phyloP scores from a whole-genome alignment of 2,329 filamentous ascomycete genomes.

The Raffaelea arxii region DNA sequence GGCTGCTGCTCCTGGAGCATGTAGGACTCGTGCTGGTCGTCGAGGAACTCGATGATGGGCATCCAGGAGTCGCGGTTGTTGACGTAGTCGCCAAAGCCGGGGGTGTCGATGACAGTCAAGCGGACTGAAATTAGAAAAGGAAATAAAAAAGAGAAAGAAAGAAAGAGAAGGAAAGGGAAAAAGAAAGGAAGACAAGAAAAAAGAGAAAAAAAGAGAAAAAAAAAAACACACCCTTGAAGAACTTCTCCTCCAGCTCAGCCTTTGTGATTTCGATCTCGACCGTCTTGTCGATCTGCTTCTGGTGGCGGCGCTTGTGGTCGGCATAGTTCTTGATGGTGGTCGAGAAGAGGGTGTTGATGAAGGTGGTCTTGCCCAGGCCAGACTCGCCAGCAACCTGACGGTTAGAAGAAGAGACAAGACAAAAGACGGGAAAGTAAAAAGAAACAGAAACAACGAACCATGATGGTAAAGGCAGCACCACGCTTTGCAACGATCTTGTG shows the following conservation, averaged over 20 bases:
- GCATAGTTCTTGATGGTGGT: slow-evolving; percentile 99
- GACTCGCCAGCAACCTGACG: slow-evolving; percentile 91
- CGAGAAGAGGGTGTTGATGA: slow-evolving; percentile 99
- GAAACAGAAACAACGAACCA: slow-evolving; percentile 52
- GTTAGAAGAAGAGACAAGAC: neutral
- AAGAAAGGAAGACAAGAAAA: neutral
- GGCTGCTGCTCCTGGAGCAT: slow-evolving; percentile 99
- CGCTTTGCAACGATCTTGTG: slow-evolving; percentile 71
- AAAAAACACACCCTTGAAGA: slow-evolving; percentile 84
- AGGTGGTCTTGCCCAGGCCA: slow-evolving; percentile 96
- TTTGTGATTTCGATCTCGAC: slow-evolving; percentile 99
- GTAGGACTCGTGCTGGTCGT: slow-evolving; percentile 97
- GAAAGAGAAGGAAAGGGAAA: no score
- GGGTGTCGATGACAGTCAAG: slow-evolving; percentile 96
- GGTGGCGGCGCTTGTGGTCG: slow-evolving; percentile 97
- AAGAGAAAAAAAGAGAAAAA: neutral
- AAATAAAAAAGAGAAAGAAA: no score
- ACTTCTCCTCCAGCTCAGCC: slow-evolving; percentile 99
- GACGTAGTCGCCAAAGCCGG: slow-evolving; percentile 97
- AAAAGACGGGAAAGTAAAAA: slow-evolving; percentile 2
- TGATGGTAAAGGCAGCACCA: slow-evolving; percentile 97
- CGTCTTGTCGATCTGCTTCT: slow-evolving; percentile 99
- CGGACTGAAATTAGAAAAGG: slow-evolving; percentile 53
- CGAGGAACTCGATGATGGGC: slow-evolving; percentile 98
- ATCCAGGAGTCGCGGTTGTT: slow-evolving; percentile 99